Conservation (phyloP, 1,139 yeast genomes). For the Yamadazyma membranifaciens region DNA sequence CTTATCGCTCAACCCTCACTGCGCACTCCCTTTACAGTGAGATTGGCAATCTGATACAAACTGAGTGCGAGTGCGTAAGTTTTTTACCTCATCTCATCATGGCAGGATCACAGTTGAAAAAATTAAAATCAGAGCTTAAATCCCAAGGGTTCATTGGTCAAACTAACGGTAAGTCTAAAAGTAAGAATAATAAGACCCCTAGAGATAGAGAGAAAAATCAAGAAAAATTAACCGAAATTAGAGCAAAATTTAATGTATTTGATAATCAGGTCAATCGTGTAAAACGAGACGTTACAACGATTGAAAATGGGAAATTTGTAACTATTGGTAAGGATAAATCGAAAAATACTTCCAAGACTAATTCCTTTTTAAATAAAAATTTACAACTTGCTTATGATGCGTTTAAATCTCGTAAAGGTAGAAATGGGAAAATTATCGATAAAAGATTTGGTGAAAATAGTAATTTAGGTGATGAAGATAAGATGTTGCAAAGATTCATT, state of each 20-base stretch:
- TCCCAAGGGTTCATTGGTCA: constrained; percentile 82
- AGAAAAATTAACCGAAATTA: constrained; percentile 55
- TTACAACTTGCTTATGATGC: constrained; percentile 68
- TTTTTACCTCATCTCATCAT: constrained; percentile 27
- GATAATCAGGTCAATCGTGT: constrained; percentile 72
- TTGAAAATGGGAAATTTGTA: constrained; percentile 51
- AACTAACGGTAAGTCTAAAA: constrained; percentile 65
- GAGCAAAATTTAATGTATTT: constrained; percentile 87
- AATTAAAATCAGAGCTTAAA: constrained; percentile 73
- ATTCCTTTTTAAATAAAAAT: constrained; percentile 74
- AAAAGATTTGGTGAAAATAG: constrained; percentile 91
- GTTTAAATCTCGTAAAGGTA: constrained; percentile 59
- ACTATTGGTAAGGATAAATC: constrained; percentile 53
- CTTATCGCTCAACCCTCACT: neutral
- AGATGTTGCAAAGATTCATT: constrained; percentile 93
- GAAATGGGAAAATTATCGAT: constrained; percentile 77
- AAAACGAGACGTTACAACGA: constrained; percentile 62
- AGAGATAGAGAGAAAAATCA: constrained; percentile 67
- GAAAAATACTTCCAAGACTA: constrained; percentile 45
- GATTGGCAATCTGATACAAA: no score
- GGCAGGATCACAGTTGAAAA: constrained; percentile 91
- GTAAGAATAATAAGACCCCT: constrained; percentile 53
- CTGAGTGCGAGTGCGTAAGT: no score
- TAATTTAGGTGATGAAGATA: constrained; percentile 77
- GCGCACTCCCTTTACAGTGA: neutral